phyloP scores from a whole-genome alignment of 1,284 basidiomycete genomes.

The Volvariella surrecta region DNA sequence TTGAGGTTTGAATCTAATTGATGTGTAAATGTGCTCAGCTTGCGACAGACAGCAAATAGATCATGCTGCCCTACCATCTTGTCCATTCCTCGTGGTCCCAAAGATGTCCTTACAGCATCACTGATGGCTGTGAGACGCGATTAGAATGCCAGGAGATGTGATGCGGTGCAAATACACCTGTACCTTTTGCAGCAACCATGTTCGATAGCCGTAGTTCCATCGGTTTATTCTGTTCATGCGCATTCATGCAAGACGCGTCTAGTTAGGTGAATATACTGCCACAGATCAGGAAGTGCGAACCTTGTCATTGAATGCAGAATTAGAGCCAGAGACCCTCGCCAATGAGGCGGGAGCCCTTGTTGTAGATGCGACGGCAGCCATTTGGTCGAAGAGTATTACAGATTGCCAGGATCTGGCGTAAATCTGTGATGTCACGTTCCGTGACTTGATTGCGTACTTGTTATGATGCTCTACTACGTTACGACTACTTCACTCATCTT shows the following conservation, averaged over 20 bases:
- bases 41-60: conserved; percentile 10
- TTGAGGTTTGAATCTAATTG: conserved; percentile 89
- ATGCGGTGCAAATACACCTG: neutral
- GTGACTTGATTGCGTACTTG: conserved; percentile 21
- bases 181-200: conserved; percentile 94
- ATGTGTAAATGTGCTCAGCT: conserved; percentile 9
- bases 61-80: conserved; percentile 76
- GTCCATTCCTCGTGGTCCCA: conserved; percentile 99
- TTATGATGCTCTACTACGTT: neutral
- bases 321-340: conserved; percentile 42
- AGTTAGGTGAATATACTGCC: conserved; percentile 10
- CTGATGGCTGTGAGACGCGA: conserved; percentile 69
- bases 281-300: conserved; percentile 24
- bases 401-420: conserved; percentile 1
- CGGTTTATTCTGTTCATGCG: conserved; percentile 62
- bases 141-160: conserved; percentile 6
- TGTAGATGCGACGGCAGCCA: conserved; percentile 33
- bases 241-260: conserved; percentile 29
- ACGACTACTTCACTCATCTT: conserved; percentile 6
- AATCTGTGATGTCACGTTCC: conserved; percentile 20
- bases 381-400: conserved; percentile 15
- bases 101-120: conserved; percentile 93
- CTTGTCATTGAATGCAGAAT: conserved; percentile 80
- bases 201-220: conserved; percentile 93
- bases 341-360: conserved; percentile 26